Percentiles rank a stretch among this genome's conserved stretches.
These are phyloP conservation scores for Russula compacta DNA, from an alignment of 768 basidiomycete species.

Conservation along the genomic window DNA sequence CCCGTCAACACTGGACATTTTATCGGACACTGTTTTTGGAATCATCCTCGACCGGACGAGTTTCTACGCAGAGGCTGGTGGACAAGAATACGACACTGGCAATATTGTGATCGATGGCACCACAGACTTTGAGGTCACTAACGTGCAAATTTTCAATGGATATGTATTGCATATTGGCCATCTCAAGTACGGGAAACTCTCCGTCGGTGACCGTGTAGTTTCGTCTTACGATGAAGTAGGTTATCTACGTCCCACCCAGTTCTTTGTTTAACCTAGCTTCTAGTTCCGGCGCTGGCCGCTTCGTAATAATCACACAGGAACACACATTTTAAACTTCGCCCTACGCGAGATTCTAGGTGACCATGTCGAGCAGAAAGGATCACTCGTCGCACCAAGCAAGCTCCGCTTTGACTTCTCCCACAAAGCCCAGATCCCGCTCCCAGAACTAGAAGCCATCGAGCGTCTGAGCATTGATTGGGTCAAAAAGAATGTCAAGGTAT, in stretches of 20 bases:
- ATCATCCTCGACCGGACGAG: conserved; percentile 85
- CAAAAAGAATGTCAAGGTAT: conserved; percentile 79
- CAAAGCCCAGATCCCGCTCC: conserved; percentile 71
- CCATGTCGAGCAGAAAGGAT: conserved; percentile 97
- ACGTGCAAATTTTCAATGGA: conserved; percentile 91
- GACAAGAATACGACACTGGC: conserved; percentile 95
- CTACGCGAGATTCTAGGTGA: conserved; percentile 93
- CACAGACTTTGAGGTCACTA: conserved; percentile 87
- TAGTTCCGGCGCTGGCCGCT: conserved; percentile 91
- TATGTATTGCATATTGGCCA: conserved; percentile 91
- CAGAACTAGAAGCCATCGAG: conserved; percentile 80
- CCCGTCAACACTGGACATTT: conserved; percentile 54
- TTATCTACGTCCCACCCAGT: background rate
- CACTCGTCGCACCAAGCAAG: conserved; percentile 90
- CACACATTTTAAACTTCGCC: conserved; percentile 92
- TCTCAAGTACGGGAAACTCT: conserved; percentile 80
- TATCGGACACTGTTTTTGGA: conserved; percentile 65
- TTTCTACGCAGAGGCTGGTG: conserved; percentile 97
- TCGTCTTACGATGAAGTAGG: conserved; percentile 88
- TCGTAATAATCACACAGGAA: conserved; percentile 96
- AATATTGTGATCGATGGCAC: conserved; percentile 87
- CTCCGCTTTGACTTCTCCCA: conserved; percentile 99
- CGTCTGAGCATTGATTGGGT: conserved; percentile 83
- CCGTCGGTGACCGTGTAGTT: conserved; percentile 72
- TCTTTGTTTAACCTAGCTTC: background rate